These are phyloP conservation scores for Barnettozyma botsteinii DNA, from an alignment of 805 yeast genomes.

Conservation along the genomic window DNA sequence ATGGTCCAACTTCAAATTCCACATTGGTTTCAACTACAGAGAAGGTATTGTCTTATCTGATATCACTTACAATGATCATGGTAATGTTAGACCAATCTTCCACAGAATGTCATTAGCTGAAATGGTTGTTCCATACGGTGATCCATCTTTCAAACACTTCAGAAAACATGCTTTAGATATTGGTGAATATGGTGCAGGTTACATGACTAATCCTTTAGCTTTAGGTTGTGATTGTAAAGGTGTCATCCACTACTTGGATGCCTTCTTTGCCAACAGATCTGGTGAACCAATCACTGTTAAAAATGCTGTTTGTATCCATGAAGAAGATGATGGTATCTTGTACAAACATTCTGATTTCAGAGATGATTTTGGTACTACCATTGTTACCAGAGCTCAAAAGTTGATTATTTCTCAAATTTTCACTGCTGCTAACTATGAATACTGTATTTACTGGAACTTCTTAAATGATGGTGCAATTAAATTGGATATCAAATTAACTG, in stretches of 20 bases:
- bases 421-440: constrained; percentile 84
- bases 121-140: constrained; percentile 84
- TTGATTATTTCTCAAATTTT: constrained; percentile 74
- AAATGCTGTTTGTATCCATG: constrained; percentile 80
- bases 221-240: constrained; percentile 86
- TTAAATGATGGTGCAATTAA: constrained; percentile 81
- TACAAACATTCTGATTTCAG: constrained; percentile 83
- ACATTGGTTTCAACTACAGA: constrained; percentile 79
- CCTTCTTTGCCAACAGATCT: constrained; percentile 59
- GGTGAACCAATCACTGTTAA: constrained; percentile 69
- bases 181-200: constrained; percentile 86
- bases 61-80: constrained; percentile 69
- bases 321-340: constrained; percentile 76
- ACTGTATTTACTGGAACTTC: constrained; percentile 78
- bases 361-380: constrained; percentile 68
- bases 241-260: constrained; percentile 76
- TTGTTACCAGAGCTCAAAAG: constrained; percentile 70
- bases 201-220: constrained; percentile 72
- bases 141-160: constrained; percentile 75
- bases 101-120: constrained; percentile 74
- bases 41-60: constrained; percentile 79
- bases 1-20: constrained; percentile 76
- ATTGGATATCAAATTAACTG: constrained; percentile 73
- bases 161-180: constrained; percentile 83
- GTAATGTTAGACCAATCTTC: constrained; percentile 65